These are phyloP conservation scores for Lupinus albus DNA, from an alignment of 306 rosid species.

Conservation along the genomic window DNA sequence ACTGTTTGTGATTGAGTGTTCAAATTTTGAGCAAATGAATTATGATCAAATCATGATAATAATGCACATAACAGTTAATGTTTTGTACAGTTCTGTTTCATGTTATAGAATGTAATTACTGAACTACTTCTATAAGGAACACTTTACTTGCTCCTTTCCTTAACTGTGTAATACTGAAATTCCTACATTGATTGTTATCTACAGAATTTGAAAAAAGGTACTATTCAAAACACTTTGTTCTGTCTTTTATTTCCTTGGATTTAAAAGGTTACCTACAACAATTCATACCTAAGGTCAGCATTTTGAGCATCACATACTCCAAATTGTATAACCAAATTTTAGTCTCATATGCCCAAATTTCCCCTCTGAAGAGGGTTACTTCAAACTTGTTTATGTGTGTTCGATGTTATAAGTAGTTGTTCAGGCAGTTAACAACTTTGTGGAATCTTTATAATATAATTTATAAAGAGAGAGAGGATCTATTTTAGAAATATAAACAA, in stretches of 20 bases:
- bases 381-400: no score
- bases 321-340: no score
- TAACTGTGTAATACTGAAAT: conserved; percentile 26
- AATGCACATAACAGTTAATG: conserved; percentile 29
- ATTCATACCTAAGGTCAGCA: no score
- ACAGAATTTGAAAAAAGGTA: neutral
- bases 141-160: conserved; percentile 31
- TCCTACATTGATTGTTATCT: conserved; percentile 10
- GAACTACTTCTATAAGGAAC: conserved; percentile 25
- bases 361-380: no score
- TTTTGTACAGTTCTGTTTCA: conserved; percentile 44
- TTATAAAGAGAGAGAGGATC: no score
- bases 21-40: conserved; percentile 27
- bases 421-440: no score
- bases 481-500: no score
- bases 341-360: no score
- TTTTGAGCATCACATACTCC: no score
- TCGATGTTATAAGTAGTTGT: no score
- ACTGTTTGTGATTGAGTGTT: conserved; percentile 56
- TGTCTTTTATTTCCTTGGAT: neutral
- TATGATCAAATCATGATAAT: conserved; percentile 29
- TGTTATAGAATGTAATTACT: conserved; percentile 41
- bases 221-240: neutral
- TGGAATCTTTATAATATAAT: no score
- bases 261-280: conserved; percentile 38